Evolutionary conservation across 371 early-diverging fungal species (phyloP).

Genomic region (Catenaria anguillulae): DNA sequence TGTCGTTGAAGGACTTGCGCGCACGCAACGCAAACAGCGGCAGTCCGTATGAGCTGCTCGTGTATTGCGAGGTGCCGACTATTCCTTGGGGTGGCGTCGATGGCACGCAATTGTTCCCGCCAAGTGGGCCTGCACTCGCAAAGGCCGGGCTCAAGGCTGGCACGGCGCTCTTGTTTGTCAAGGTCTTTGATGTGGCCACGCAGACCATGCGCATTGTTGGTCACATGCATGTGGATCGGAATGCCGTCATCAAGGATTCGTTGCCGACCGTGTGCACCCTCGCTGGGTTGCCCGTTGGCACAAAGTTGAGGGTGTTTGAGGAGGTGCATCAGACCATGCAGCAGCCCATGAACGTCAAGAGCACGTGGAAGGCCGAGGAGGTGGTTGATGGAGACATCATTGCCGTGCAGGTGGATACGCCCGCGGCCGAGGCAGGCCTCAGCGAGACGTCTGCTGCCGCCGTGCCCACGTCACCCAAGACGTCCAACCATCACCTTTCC

Average conservation of each 20-base stretch:
- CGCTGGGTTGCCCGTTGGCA: background rate
- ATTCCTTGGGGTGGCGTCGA: background rate
- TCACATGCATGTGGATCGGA: background rate
- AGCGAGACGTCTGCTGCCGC: background rate
- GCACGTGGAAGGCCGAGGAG: constrained; percentile 36
- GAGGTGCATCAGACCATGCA: background rate
- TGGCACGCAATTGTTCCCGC: no score
- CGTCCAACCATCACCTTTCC: no score
- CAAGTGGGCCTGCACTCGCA: no score
- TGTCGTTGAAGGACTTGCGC: background rate
- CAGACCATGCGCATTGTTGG: background rate
- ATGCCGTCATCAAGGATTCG: background rate
- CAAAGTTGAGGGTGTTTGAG: background rate
- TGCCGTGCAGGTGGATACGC: background rate
- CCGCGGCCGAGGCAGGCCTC: background rate
- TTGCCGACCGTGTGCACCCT: background rate
- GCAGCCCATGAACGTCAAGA: constrained; percentile 31
- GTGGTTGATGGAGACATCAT: constrained; percentile 15
- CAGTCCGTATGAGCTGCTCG: background rate
- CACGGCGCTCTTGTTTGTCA: background rate
- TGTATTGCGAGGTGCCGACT: background rate
- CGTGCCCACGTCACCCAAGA: background rate
- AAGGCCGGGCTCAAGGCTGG: background rate
- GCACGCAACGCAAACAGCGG: no score
- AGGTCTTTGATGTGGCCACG: background rate